These are phyloP conservation scores for Alternaria metachromatica DNA, from an alignment of 2,329 filamentous ascomycete genomes.

Conservation along the genomic window DNA sequence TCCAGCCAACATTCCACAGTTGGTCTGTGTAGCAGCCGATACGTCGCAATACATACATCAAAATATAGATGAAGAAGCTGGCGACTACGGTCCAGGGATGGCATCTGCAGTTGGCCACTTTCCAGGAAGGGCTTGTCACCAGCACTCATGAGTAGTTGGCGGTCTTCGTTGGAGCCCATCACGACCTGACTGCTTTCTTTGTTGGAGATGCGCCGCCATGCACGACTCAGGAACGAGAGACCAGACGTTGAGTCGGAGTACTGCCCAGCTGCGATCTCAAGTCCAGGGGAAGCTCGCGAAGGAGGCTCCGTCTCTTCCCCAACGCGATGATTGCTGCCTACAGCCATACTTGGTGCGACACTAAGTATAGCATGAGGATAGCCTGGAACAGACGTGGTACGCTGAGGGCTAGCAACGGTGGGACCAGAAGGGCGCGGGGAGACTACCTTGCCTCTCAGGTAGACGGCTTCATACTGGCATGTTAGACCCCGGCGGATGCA, in stretches of 20 bases:
- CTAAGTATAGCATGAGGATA: constrained; percentile 1
- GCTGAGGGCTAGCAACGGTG: background rate
- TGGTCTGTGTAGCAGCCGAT: constrained; percentile 62
- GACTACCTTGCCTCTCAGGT: constrained; percentile 35
- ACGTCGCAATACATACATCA: constrained; percentile 65
- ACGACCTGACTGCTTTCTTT: constrained; percentile 54
- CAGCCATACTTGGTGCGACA: background rate
- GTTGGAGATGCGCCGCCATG: constrained; percentile 70
- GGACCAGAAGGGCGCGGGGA: constrained; percentile 16
- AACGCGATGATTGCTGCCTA: background rate
- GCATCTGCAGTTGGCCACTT: constrained; percentile 35
- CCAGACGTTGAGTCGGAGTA: constrained; percentile 62
- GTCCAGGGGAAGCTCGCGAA: constrained; percentile 52
- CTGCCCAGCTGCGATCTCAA: constrained; percentile 60
- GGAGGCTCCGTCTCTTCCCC: constrained; percentile 14
- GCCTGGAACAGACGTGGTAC: background rate
- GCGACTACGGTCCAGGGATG: constrained; percentile 14
- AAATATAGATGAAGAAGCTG: constrained; percentile 61
- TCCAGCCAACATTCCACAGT: constrained; percentile 57
- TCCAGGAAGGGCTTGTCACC: constrained; percentile 59
- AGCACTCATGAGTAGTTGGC: constrained; percentile 57
- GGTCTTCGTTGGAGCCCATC: constrained; percentile 31
- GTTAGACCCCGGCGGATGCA: constrained; percentile 23
- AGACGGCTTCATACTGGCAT: constrained; percentile 35
- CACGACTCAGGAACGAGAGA: constrained; percentile 66